Evolutionary conservation across 1,139 yeast species (phyloP), one percentile per base, ranked within the genome.

Genomic region (Candida glucosophila): DNA sequence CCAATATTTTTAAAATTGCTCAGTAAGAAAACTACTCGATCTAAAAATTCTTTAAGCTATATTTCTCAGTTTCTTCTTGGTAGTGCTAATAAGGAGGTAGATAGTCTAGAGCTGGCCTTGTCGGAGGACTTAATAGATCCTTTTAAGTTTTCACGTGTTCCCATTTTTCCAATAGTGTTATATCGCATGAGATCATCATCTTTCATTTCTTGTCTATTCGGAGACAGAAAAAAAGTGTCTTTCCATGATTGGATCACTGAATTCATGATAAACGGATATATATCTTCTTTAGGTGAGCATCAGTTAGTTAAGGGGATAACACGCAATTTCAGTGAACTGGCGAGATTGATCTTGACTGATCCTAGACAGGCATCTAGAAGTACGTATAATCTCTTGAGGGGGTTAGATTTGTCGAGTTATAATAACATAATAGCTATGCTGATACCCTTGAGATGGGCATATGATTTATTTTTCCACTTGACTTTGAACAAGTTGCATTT

Each of bases 401-500:
- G 49, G 4, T 39, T 63, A 12, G 45, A 54, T 32, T 44, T 55
- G 23, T 48, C 52, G 49, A 46, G 51, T 26, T 41, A 57, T 2
- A 41, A 45, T 23, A 56, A 51, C 26, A 44, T 63, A 46, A 44
- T 63, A 5, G 51, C 63, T 1, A 26, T 55, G 39, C 22, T 57
- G n/a, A 39, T 59, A 25, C 67, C 68, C 0, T 20, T 49, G 5
- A 48, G 68, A 26, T 52, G 59, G 48, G 25, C 45, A 0, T 70
- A 71, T 40, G 61, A 53, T 26, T 18, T 59, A 2, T 24, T 63
- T 12, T 64, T 52, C 37, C 47, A 61, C 14, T 27, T 66, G 12
- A 60, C 72, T 0, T 37, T 70, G 24, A 71, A 72, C 39, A 50
- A 65, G 25, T 26, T 55, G 2, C 68, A 70, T 38, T 72, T 68